These are phyloP conservation scores for Mrakia gelida DNA, from an alignment of 768 basidiomycete genomes.

Conservation along the genomic window DNA sequence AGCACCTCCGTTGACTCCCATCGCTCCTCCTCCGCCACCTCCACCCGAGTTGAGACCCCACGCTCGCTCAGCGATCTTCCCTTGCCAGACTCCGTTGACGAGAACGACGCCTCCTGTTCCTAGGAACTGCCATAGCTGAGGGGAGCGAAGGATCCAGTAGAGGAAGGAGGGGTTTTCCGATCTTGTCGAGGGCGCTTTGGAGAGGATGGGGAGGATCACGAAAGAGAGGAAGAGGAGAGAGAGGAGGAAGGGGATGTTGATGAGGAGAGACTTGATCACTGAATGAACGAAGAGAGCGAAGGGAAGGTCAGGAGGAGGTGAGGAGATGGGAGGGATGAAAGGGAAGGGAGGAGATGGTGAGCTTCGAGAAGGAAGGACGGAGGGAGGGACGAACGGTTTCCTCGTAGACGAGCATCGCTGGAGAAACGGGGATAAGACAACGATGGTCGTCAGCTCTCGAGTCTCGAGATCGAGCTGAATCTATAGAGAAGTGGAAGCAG, in stretches of 20 bases:
- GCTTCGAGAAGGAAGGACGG: neutral
- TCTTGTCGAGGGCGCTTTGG: slow-evolving; percentile 31
- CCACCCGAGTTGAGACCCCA: slow-evolving; percentile 8
- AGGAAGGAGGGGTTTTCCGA: slow-evolving; percentile 37
- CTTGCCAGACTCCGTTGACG: slow-evolving; percentile 24
- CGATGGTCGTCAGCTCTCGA: neutral
- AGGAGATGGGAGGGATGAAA: slow-evolving; percentile 1
- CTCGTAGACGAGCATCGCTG: slow-evolving; percentile 43
- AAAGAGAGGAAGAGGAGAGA: slow-evolving; percentile 40
- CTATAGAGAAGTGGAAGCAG: neutral
- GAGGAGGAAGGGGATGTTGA: slow-evolving; percentile 43
- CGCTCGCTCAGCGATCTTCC: slow-evolving; percentile 23
- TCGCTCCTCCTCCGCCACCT: slow-evolving; percentile 4
- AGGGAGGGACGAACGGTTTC: slow-evolving; percentile 15
- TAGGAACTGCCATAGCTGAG: slow-evolving; percentile 2
- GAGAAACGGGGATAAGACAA: neutral
- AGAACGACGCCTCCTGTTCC: slow-evolving; percentile 26
- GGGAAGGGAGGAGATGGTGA: neutral
- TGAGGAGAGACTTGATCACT: slow-evolving; percentile 30
- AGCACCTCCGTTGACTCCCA: neutral
- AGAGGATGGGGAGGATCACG: slow-evolving; percentile 39
- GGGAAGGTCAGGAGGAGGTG: slow-evolving; percentile 13
- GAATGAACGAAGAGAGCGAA: neutral
- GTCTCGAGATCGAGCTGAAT: neutral
- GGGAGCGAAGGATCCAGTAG: slow-evolving; percentile 41